Percentiles rank a stretch among this genome's conserved stretches.
phyloP scores from a whole-genome alignment of 306 rosid species.

The Benincasa hispida region DNA sequence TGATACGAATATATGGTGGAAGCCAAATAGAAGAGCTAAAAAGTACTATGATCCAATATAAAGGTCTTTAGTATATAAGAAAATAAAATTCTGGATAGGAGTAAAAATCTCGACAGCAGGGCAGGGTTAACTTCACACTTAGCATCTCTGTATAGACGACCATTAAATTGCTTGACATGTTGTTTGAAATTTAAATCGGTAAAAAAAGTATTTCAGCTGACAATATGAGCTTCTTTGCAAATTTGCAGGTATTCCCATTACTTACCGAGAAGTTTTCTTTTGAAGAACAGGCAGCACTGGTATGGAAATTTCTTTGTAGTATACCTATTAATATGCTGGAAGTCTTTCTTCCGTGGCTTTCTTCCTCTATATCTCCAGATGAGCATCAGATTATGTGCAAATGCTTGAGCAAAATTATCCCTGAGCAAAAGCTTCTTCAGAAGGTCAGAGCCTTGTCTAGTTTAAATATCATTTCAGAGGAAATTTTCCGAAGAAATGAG shows the following conservation, averaged over 20 bases:
- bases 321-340: constrained; percentile 94
- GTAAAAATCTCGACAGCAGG: no score
- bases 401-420: constrained; percentile 73
- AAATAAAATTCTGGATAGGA: background rate
- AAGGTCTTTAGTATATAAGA: background rate
- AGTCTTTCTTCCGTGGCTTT: constrained; percentile 89
- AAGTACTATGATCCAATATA: background rate
- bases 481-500: background rate
- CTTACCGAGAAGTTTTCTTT: constrained; percentile 74
- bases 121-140: background rate
- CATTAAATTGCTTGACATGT: background rate
- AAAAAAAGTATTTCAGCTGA: background rate
- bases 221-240: constrained; percentile 6
- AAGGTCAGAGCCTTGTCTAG: constrained; percentile 36
- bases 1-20: background rate
- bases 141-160: background rate
- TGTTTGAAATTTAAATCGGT: background rate
- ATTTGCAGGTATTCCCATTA: constrained; percentile 76
- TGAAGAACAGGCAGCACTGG: constrained; percentile 79
- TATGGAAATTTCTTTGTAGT: constrained; percentile 95
- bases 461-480: background rate
- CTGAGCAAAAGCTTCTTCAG: constrained; percentile 92
- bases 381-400: constrained; percentile 57
- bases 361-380: constrained; percentile 66
- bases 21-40: background rate